phyloP scores from a whole-genome alignment of 306 rosid species.

The Nissolia schottii region DNA sequence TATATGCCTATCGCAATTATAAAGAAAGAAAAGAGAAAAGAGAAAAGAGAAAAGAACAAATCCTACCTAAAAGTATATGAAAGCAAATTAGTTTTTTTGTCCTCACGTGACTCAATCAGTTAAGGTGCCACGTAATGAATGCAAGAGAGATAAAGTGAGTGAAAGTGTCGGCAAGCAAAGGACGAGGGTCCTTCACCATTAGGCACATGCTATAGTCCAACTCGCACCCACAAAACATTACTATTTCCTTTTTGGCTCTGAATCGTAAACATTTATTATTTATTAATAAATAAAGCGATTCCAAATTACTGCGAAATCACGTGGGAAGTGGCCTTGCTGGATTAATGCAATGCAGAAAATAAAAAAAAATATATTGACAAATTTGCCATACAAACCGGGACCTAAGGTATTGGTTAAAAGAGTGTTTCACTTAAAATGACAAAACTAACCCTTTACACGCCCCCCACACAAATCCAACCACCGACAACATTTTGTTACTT shows the following conservation, averaged over 20 bases:
- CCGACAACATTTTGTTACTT: neutral
- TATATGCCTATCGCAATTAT: constrained; percentile 11
- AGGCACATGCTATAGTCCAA: neutral
- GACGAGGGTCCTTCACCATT: constrained; percentile 20
- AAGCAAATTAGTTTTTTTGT: neutral
- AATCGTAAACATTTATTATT: too few relatives aligned
- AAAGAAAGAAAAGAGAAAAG: neutral
- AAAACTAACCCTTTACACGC: neutral
- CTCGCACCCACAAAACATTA: neutral
- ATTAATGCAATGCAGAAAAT: neutral
- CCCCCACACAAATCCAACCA: neutral
- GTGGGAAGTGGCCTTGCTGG: constrained; percentile 19
- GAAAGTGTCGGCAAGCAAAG: constrained; percentile 54
- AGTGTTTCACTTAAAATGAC: neutral
- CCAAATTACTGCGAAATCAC: constrained; percentile 14
- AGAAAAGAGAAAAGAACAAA: neutral
- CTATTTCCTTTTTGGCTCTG: neutral
- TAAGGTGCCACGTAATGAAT: constrained; percentile 39
- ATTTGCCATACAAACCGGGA: neutral
- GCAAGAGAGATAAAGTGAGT: constrained; percentile 25
- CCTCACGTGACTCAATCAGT: constrained; percentile 42
- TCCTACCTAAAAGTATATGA: neutral
- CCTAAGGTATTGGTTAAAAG: too few relatives aligned
- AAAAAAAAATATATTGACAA: neutral
- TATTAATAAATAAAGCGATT: neutral